phyloP scores from a whole-genome alignment of 2,329 filamentous ascomycete species.

The Aspergillus amoenus region DNA sequence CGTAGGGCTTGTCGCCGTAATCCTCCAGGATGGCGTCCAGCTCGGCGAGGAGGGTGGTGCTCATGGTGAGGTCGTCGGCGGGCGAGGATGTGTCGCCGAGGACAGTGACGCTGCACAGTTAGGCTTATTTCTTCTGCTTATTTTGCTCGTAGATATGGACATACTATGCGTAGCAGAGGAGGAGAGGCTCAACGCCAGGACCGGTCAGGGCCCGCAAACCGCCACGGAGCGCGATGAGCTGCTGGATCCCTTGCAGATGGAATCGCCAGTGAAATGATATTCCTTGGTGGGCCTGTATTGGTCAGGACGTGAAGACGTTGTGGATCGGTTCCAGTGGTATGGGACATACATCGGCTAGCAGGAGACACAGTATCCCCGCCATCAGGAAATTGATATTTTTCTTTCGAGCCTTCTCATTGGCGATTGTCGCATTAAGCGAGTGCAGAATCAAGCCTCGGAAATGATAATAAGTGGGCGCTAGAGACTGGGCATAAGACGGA shows the following conservation, averaged over 20 bases:
- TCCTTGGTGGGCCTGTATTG: constrained; percentile 30
- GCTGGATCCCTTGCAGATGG: constrained; percentile 36
- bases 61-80: constrained; percentile 29
- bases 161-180: not conserved
- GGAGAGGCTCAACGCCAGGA: not conserved
- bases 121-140: not conserved
- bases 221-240: constrained; percentile 34
- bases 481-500: constrained; percentile 12
- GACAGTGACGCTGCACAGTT: constrained; percentile 19
- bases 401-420: not conserved
- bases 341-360: not conserved
- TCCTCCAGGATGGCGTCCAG: constrained; percentile 25
- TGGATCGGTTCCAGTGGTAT: not conserved
- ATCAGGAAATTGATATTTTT: not conserved
- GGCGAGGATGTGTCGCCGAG: constrained; percentile 41
- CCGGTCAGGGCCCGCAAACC: constrained; percentile 26
- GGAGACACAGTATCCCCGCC: not conserved
- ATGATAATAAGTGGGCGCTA: constrained; percentile 8
- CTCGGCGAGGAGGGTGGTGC: constrained; percentile 24
- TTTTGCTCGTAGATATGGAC: too few species aligned
- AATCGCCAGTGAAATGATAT: constrained; percentile 33
- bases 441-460: not conserved
- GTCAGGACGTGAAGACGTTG: too few species aligned
- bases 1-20: constrained; percentile 16
- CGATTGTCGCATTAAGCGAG: not conserved